Evolutionary conservation across 2,329 filamentous ascomycete species (phyloP).

Genomic region (Fusarium xylarioides): DNA sequence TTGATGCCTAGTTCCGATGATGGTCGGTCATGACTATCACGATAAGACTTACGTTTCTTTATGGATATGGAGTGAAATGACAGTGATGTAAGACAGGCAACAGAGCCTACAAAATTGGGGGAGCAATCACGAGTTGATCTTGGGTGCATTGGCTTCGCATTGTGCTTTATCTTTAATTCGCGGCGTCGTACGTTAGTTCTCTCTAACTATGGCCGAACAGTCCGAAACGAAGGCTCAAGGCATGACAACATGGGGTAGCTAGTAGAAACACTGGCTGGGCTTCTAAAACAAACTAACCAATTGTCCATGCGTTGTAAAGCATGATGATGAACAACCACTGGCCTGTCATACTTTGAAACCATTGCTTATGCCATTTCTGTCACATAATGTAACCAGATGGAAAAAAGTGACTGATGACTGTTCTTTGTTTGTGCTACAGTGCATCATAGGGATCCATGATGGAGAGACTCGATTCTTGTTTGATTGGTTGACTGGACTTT

Average conservation of each 20-base stretch:
- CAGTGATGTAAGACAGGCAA: conserved; percentile 9
- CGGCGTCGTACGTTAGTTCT: conserved; percentile 6
- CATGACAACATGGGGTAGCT: conserved; percentile 26
- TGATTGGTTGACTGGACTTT: background rate
- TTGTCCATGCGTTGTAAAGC: conserved; percentile 14
- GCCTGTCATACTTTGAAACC: conserved; percentile 18
- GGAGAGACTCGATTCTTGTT: background rate
- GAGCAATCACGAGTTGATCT: conserved; percentile 5
- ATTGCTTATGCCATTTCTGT: conserved; percentile 4
- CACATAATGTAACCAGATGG: conserved; percentile 4
- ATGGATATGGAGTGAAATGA: background rate
- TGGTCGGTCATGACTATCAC: conserved; percentile 18
- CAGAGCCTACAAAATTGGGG: background rate
- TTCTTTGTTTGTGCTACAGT: conserved; percentile 18
- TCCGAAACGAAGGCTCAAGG: conserved; percentile 6
- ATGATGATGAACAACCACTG: background rate
- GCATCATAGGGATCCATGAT: conserved; percentile 29
- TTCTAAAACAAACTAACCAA: conserved; percentile 21
- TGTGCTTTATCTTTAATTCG: conserved; percentile 18
- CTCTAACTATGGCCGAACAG: conserved; percentile 13
- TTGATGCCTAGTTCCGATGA: conserved; percentile 32
- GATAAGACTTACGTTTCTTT: background rate
- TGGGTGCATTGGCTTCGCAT: background rate
- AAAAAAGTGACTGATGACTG: background rate
- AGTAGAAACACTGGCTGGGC: conserved; percentile 27